Conservation (phyloP, 1,139 yeast genomes). For the Yamadazyma taylorii region DNA sequence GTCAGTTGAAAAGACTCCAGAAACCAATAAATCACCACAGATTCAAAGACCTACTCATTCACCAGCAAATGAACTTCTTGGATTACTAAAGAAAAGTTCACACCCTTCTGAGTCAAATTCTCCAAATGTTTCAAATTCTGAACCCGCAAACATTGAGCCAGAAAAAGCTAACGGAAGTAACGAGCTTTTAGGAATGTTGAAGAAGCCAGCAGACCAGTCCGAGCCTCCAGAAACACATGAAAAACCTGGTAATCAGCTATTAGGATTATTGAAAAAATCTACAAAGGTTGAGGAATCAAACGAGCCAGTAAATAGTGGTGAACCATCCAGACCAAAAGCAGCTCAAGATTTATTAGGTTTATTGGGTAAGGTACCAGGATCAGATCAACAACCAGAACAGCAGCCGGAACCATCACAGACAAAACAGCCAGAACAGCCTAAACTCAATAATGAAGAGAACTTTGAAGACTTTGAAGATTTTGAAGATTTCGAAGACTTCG, state of each 20-base stretch:
- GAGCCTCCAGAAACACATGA: conserved; percentile 2
- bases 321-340: neutral
- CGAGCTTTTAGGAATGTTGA: conserved; percentile 20
- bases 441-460: too few relatives aligned
- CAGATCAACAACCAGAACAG: conserved; percentile 1
- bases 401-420: too few relatives aligned
- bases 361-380: conserved; percentile 4
- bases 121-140: conserved; percentile 1
- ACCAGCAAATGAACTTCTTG: conserved; percentile 17
- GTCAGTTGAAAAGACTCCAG: conserved; percentile 1
- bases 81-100: conserved; percentile 12
- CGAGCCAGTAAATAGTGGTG: neutral
- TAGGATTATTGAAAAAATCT: conserved; percentile 23
- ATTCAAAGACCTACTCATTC: conserved; percentile 5
- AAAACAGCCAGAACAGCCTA: too few relatives aligned
- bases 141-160: conserved; percentile 5
- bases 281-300: neutral
- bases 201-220: conserved; percentile 11
- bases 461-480: too few relatives aligned
- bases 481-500: conserved; percentile 32
- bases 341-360: conserved; percentile 7
- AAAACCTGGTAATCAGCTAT: conserved; percentile 19
- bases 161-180: conserved; percentile 13
- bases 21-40: conserved; percentile 1
- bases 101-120: conserved; percentile 2